Evolutionary conservation across 345 rosid genomes (phyloP), one percentile per base, ranked within the genome.

Genomic region (Dipteronia dyeriana): DNA sequence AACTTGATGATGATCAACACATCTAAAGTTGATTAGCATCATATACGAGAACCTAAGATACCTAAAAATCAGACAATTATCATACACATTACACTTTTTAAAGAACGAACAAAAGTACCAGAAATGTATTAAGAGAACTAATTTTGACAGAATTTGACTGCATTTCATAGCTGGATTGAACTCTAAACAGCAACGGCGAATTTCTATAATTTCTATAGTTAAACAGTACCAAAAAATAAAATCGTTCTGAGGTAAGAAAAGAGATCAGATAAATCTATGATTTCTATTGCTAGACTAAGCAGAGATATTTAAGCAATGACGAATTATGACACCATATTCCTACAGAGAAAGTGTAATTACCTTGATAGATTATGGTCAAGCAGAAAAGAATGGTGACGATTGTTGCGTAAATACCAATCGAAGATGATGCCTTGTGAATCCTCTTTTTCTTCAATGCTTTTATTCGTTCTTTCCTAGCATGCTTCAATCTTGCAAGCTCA

Each of bases 351-450:
- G 8, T 11, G 22, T 57, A 66, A 57, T 74, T 81, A 80, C 84
- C 88, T 74, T 81, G 86, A 57, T 81, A 83, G 51, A 83, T 38
- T 70, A 86, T 75, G 38, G 83, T 43, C 22, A 12, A 71, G 34
- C 80, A 70, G 83, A 86, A 83, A 43, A 86, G 68, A 51, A 83
- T 3, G 26, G 88, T 83, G 75, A 86, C 19, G 34, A 79, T 16
- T 64, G 73, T 47, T 3, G 88, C 82, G 41, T 79, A 56, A 26
- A 79, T n/a, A 19, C 43, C 81, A 7, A 59, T 53, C 0, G 84
- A 71, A 14, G 82, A 83, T 16, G 80, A 79, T 13, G 57, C 76
- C 41, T 77, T 86, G 2, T 71, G 81, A 45, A 63, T 34, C 70
- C 79, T 83, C 72, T 59, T 75, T 53, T 68, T 79, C 83, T 79